phyloP scores from a whole-genome alignment of 2,329 filamentous ascomycete species.

The Talaromyces sp. region DNA sequence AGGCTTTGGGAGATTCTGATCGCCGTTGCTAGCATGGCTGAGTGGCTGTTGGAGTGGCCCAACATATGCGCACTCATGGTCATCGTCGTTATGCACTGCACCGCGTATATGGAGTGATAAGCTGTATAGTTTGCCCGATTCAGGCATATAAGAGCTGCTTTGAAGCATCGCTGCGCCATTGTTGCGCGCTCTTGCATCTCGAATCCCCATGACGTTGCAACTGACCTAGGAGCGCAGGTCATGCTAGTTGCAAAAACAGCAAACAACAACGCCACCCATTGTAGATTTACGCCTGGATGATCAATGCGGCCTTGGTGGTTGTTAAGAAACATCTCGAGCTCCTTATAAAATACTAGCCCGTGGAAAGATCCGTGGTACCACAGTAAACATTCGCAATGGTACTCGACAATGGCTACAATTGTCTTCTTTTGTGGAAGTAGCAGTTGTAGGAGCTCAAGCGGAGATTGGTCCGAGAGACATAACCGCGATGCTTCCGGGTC shows the following conservation, averaged over 20 bases:
- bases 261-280: slow-evolving; percentile 44
- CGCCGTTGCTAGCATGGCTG: slow-evolving; percentile 41
- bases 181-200: slow-evolving; percentile 34
- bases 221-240: slow-evolving; percentile 32
- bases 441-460: slow-evolving; percentile 25
- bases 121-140: slow-evolving; percentile 44
- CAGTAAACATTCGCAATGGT: slow-evolving; percentile 33
- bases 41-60: slow-evolving; percentile 45
- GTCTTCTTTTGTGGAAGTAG: slow-evolving; percentile 24
- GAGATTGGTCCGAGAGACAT: not conserved
- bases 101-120: slow-evolving; percentile 36
- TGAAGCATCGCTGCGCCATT: slow-evolving; percentile 43
- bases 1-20: slow-evolving; percentile 45
- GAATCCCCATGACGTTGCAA: slow-evolving; percentile 42
- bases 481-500: not conserved
- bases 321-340: slow-evolving; percentile 23
- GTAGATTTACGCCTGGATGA: slow-evolving; percentile 31
- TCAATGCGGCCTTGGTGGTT: slow-evolving; percentile 28
- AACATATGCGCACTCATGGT: slow-evolving; percentile 48
- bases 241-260: slow-evolving; percentile 40
- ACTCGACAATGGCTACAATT: slow-evolving; percentile 23
- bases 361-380: slow-evolving; percentile 39
- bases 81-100: slow-evolving; percentile 44
- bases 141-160: slow-evolving; percentile 41
- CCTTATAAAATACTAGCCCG: slow-evolving; percentile 30